Evolutionary conservation across 1,139 yeast genomes (phyloP).

Genomic region (Ogataea hybrid): DNA sequence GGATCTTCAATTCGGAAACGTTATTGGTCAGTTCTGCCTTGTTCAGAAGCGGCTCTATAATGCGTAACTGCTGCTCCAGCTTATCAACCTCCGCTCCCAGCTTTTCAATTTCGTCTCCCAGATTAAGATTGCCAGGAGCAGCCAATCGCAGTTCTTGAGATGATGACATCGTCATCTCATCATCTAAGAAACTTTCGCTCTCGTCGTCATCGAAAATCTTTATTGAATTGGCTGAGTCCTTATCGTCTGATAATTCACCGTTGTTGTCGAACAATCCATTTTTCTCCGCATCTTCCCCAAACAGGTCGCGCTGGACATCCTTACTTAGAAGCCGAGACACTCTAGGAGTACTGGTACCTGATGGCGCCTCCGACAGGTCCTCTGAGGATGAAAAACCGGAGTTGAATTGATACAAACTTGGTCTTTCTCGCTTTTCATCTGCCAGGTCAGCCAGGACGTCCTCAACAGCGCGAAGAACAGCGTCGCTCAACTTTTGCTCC

Average conservation of each 20-base stretch:
- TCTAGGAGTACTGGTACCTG: slow-evolving; percentile 20
- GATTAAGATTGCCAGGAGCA: slow-evolving; percentile 66
- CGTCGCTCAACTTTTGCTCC: slow-evolving; percentile 37
- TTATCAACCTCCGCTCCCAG: slow-evolving; percentile 58
- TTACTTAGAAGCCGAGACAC: slow-evolving; percentile 27
- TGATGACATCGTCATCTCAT: slow-evolving; percentile 11
- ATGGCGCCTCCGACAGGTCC: slow-evolving; percentile 7
- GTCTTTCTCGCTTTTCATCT: slow-evolving; percentile 22
- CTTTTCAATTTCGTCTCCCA: slow-evolving; percentile 63
- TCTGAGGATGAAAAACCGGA: slow-evolving; percentile 8
- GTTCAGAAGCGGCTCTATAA: slow-evolving; percentile 62
- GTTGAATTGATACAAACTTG: slow-evolving; percentile 1
- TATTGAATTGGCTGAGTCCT: slow-evolving; percentile 6
- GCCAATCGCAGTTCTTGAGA: slow-evolving; percentile 40
- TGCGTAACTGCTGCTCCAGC: slow-evolving; percentile 58
- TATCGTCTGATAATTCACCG: slow-evolving; percentile 12
- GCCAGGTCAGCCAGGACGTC: slow-evolving; percentile 68
- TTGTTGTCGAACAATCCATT: slow-evolving; percentile 26
- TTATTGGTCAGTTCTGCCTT: slow-evolving; percentile 87
- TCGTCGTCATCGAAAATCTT: slow-evolving; percentile 21
- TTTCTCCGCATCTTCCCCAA: slow-evolving; percentile 36
- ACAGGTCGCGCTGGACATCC: slow-evolving; percentile 37
- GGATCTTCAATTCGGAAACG: slow-evolving; percentile 61
- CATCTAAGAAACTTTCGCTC: slow-evolving; percentile 14
- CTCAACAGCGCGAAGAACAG: slow-evolving; percentile 63